Base-by-base conservation (phyloP, 495 filamentous ascomycete genomes). In the Chaetomium fimeti region DNA sequence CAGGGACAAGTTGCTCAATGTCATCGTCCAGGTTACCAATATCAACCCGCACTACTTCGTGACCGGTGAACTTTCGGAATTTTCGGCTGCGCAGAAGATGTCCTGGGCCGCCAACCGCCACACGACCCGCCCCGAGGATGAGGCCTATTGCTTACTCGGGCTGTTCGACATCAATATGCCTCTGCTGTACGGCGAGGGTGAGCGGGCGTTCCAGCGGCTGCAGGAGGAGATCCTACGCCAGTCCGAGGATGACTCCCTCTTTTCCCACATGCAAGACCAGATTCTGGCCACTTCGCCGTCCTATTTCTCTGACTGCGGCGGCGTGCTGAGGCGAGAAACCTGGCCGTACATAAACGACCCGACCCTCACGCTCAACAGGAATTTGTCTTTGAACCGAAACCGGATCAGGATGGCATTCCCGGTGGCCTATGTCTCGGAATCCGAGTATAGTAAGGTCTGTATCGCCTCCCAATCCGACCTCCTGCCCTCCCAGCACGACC, bases 131-230 rank as follows among this genome's bases (percentile, higher is more conserved):
- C 27, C 55, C n/a, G 69, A 69, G 20, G 63, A 69, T 16, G 24
- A 51, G 7, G 66, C 63, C 0, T 71, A 71, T 28, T 71, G 59
- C 18, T 38, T 71, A 22, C 55, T 71, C 6, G 69, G 69, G 3
- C 42, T 69, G 12, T 66, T 71, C 16, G 65, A 62, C 42, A 58
- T 65, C 29, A 61, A 61, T 22, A 64, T 69, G 53, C 67, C 67
- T 24, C 5, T 66, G 24, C 56, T 69, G 2, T 69, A 69, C 18
- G 67, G 67, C 13, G 57, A 60, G n/a, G 57, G 57, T 11, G 16
- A 38, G 2, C 57, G 43, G 2, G 57, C 57, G 6, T 51, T 60
- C 27, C 25, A 49, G 8, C 43, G 57, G 9, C 27, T 60, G 7
- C 57, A 51, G 28, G 57, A 60, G 24, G 57, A 60, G 24, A 60